Evolutionary conservation across 768 basidiomycete genomes (phyloP), one percentile per base, ranked within the genome.

Genomic region (Boletus pseudo-olivaceus): DNA sequence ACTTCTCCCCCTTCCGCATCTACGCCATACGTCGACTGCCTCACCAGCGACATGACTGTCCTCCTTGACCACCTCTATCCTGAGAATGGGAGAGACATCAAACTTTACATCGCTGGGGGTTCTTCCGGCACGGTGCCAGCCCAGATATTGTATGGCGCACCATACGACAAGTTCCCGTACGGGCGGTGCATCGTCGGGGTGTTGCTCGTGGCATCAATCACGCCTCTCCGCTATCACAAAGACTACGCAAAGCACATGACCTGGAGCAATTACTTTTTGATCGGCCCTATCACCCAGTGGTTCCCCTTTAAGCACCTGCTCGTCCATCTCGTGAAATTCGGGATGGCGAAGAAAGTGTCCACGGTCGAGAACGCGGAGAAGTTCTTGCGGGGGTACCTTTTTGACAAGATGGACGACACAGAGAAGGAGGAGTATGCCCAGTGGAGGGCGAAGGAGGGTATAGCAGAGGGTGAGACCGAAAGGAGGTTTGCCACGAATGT

Each of bases 131-230:
- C 78, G 0, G 73, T 76, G 11, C 70, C 76, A 4, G 78, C 82
- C 1, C 83, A 84, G 70, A 81, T 83, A 35, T 60, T 85, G 12
- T 83, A 80, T 54, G 80, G 78, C 2, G 75, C 78, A n/a, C n/a
- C n/a, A n/a, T n/a, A n/a, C n/a, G n/a, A n/a, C n/a, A n/a, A n/a
- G n/a, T n/a, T n/a, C n/a, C n/a, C n/a, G n/a, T n/a, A n/a, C n/a
- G n/a, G n/a, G n/a, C n/a, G n/a, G n/a, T n/a, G n/a, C n/a, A n/a
- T n/a, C n/a, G n/a, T n/a, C n/a, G n/a, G n/a, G n/a, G n/a, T n/a
- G n/a, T n/a, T n/a, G n/a, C n/a, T n/a, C n/a, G n/a, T n/a, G n/a
- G n/a, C n/a, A n/a, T n/a, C 0, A 0, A 56, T 77, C 58, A 72
- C 79, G 9, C 82, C 83, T 0, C 75, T 78, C 40, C 75, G 70